Percentiles rank a stretch among this genome's conserved stretches.
phyloP scores from a whole-genome alignment of 352 stramenopile species.

The Pythium periplocum region DNA sequence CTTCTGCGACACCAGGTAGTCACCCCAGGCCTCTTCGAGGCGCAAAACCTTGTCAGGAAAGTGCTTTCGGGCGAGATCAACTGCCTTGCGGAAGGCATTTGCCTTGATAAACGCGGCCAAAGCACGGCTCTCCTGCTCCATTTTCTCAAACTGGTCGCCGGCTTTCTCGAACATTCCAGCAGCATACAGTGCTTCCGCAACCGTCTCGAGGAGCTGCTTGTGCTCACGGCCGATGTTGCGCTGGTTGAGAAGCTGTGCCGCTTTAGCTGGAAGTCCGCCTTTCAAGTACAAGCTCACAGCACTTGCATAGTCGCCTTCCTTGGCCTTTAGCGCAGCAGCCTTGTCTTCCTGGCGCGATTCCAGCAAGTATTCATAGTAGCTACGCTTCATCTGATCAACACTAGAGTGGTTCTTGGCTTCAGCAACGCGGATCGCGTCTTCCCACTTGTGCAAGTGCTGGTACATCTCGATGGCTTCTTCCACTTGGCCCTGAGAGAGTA shows the following conservation, averaged over 20 bases:
- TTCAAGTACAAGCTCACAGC: slow-evolving; percentile 93
- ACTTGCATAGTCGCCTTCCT: slow-evolving; percentile 85
- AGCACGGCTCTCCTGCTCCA: slow-evolving; percentile 88
- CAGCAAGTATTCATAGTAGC: slow-evolving; percentile 92
- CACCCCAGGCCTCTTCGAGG: slow-evolving; percentile 91
- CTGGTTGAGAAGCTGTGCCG: slow-evolving; percentile 81
- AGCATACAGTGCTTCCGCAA: slow-evolving; percentile 85
- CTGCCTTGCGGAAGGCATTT: slow-evolving; percentile 89
- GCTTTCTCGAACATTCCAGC: slow-evolving; percentile 92
- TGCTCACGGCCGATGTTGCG: slow-evolving; percentile 85
- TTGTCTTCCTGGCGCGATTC: slow-evolving; percentile 91
- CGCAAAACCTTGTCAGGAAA: slow-evolving; percentile 90
- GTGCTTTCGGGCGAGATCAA: slow-evolving; percentile 88
- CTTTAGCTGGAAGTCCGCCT: slow-evolving; percentile 88
- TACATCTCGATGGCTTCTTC: slow-evolving; percentile 95
- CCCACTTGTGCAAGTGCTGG: slow-evolving; percentile 91
- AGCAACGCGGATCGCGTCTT: slow-evolving; percentile 92
- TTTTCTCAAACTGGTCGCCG: slow-evolving; percentile 92
- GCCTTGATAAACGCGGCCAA: slow-evolving; percentile 91
- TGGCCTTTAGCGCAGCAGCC: slow-evolving; percentile 88
- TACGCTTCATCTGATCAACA: slow-evolving; percentile 85
- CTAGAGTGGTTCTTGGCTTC: slow-evolving; percentile 75
- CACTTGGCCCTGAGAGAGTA: slow-evolving; percentile 88
- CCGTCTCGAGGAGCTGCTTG: slow-evolving; percentile 85
- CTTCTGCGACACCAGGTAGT: slow-evolving; percentile 91